Evolutionary conservation across 2,329 filamentous ascomycete genomes (phyloP).

Genomic region (Colletotrichum graminicola): DNA sequence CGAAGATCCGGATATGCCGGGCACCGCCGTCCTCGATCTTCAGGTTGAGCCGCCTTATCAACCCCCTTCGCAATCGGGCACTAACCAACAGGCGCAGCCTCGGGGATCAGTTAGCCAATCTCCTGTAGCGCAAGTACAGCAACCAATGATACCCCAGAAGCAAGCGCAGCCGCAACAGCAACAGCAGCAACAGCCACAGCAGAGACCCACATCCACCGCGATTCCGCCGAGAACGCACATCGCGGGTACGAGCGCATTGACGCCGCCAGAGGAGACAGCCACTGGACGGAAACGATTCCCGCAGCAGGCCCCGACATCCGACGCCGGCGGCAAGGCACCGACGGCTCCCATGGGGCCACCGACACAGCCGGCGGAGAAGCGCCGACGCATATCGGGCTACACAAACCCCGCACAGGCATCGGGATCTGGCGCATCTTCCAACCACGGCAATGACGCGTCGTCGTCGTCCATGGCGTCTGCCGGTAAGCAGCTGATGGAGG

Average conservation of each 20-base stretch:
- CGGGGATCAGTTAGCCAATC: slow-evolving; percentile 49
- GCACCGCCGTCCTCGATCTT: slow-evolving; percentile 61
- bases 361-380: slow-evolving; percentile 48
- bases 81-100: slow-evolving; percentile 44
- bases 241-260: slow-evolving; percentile 60
- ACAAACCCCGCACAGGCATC: slow-evolving; percentile 41
- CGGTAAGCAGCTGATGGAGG: slow-evolving; percentile 50
- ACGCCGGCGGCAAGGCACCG: slow-evolving; percentile 34
- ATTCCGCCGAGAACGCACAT: slow-evolving; percentile 57
- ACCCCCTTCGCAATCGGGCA: slow-evolving; percentile 41
- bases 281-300: slow-evolving; percentile 58
- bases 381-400: slow-evolving; percentile 51
- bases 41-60: slow-evolving; percentile 52
- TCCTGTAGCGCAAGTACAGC: slow-evolving; percentile 44
- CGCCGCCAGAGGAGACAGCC: slow-evolving; percentile 66
- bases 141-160: slow-evolving; percentile 45
- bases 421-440: slow-evolving; percentile 18
- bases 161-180: slow-evolving; percentile 41
- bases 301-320: slow-evolving; percentile 40
- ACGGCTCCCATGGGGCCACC: slow-evolving; percentile 39
- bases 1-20: slow-evolving; percentile 63
- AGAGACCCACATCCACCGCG: slow-evolving; percentile 50
- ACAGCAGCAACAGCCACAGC: slow-evolving; percentile 45
- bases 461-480: slow-evolving; percentile 43
- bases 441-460: slow-evolving; percentile 49